Evolutionary conservation across 331 rosid genomes (phyloP).

Genomic region (Spiraea crenata): DNA sequence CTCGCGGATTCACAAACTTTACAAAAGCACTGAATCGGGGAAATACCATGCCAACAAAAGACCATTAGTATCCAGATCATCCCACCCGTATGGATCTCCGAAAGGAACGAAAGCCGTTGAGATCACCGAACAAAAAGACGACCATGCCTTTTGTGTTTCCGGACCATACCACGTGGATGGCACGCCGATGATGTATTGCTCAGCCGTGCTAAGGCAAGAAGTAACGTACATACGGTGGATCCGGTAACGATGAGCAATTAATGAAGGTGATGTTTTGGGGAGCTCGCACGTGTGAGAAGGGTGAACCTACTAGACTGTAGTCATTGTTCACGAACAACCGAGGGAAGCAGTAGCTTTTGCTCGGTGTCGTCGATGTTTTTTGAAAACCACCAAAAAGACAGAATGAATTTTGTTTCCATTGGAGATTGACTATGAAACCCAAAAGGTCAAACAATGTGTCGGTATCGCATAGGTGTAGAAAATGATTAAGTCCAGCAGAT

Average conservation of each 20-base stretch:
- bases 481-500: too few species aligned
- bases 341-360: slow-evolving; percentile 40
- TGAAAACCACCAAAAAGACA: neutral
- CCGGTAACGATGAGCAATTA: slow-evolving; percentile 27
- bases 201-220: slow-evolving; percentile 30
- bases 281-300: neutral
- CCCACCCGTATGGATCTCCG: neutral
- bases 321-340: slow-evolving; percentile 14
- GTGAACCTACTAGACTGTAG: slow-evolving; percentile 13
- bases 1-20: too few species aligned
- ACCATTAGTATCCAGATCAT: neutral
- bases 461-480: too few species aligned
- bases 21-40: slow-evolving; percentile 25
- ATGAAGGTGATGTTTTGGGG: slow-evolving; percentile 23
- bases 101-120: slow-evolving; percentile 32
- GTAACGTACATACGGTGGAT: neutral
- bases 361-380: slow-evolving; percentile 27
- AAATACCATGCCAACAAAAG: slow-evolving; percentile 42
- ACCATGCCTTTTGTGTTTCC: neutral
- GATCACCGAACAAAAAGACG: slow-evolving; percentile 8
- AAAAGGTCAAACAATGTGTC: too few species aligned
- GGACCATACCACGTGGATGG: neutral
- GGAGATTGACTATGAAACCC: too few species aligned
- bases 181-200: slow-evolving; percentile 2
- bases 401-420: too few species aligned